Evolutionary conservation across 169 alveolate genomes (phyloP).

Genomic region (Plasmodium chabaudi): DNA sequence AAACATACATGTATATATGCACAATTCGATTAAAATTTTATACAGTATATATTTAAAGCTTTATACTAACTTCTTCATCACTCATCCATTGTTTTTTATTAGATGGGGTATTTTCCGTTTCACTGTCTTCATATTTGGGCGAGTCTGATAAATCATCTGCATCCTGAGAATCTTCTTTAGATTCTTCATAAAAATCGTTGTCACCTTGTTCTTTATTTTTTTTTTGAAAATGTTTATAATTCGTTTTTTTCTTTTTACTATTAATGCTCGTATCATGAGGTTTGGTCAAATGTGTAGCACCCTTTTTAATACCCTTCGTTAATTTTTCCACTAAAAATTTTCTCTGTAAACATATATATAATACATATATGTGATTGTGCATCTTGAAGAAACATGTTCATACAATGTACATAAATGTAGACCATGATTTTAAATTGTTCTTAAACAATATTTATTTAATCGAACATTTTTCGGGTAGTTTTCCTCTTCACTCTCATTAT

Average conservation of each 20-base stretch:
- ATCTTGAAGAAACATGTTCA: neutral
- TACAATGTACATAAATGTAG: neutral
- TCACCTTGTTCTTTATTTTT: neutral
- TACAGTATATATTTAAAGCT: too few species aligned
- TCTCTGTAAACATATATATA: neutral
- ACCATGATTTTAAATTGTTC: neutral
- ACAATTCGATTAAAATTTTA: neutral
- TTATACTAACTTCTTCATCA: too few species aligned
- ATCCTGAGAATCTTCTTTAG: neutral
- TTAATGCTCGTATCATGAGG: neutral
- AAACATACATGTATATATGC: neutral
- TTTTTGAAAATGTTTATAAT: neutral
- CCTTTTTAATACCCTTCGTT: neutral
- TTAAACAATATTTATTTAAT: too few species aligned
- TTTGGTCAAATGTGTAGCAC: neutral
- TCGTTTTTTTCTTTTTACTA: constrained; percentile 17
- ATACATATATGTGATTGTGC: neutral
- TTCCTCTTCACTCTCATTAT: constrained; percentile 7
- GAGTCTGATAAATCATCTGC: too few species aligned
- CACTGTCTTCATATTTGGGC: too few species aligned
- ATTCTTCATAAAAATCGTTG: neutral
- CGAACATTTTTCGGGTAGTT: constrained; percentile 6
- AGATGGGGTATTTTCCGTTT: too few species aligned
- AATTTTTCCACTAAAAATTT: neutral
- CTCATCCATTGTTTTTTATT: too few species aligned